Evolutionary conservation across 306 rosid species (phyloP), one percentile per base, ranked within the genome.

Genomic region (Castanopsis chinensis): DNA sequence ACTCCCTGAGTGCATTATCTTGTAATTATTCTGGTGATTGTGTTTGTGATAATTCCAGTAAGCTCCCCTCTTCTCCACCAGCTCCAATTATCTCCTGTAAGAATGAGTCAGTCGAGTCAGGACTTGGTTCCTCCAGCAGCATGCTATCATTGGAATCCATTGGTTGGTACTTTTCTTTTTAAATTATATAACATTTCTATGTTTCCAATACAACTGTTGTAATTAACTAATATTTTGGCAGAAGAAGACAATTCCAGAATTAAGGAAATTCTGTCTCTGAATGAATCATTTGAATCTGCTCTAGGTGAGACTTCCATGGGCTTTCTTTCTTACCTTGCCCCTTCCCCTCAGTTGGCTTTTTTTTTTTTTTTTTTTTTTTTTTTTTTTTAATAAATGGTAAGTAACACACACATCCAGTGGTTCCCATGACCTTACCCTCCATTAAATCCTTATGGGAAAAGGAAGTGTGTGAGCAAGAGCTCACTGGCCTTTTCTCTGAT

Each of bases 161-260:
- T 20, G 98, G 97, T 93, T 72, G 69, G 88, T 89, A 79, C 85
- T 76, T 74, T 30, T 37, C 51, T 83, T 79, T 43, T 67, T 59
- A 15, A 49, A 12, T 52, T 19, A 60, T 55, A 54, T 14, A 76
- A 23, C n/a, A 75, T 61, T 60, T 69, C 55, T 79, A 65, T 74
- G 15, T 73, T 74, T 76, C 55, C 53, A 17, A 55, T 6, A 37
- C 55, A 32, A 10, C 15, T 69, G n/a, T 14, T 56, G 80, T 79
- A 37, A 20, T 72, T 78, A 74, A 77, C 71, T 69, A 73, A 11
- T 73, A 67, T 73, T 56, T 77, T 75, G 72, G 73, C 76, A 74
- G 83, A 61, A 53, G 83, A 79, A 64, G 78, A 76, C 70, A 84
- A 30, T 74, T 71, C 80, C 54, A 67, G 28, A 76, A 64, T 65